Conservation (phyloP, 108 stramenopile species). For the Cyclotella choctawhatcheeana region DNA sequence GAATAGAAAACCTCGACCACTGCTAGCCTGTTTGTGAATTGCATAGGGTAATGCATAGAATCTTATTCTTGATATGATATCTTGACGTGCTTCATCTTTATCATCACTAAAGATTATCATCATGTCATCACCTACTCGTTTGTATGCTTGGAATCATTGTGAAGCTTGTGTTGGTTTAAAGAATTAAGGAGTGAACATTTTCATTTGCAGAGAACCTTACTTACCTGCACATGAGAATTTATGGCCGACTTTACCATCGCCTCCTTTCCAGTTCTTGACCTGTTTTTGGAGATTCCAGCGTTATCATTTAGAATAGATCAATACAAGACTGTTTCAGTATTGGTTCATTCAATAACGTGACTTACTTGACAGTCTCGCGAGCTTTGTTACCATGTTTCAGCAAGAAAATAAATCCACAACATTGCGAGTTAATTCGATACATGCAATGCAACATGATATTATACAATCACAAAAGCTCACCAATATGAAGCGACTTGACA, state of each 20-base stretch:
- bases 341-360: neutral
- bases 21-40: conserved; percentile 46
- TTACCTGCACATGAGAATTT: conserved; percentile 67
- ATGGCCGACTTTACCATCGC: conserved; percentile 56
- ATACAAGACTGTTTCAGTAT: neutral
- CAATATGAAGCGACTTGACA: conserved; percentile 82
- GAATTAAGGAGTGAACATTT: neutral
- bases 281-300: neutral
- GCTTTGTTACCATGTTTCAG: too few species aligned
- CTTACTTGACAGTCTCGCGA: conserved; percentile 69
- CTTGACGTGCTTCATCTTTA: conserved; percentile 63
- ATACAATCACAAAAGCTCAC: neutral
- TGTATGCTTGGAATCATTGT: conserved; percentile 56
- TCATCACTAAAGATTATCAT: conserved; percentile 49
- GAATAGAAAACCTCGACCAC: conserved; percentile 80
- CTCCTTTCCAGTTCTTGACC: conserved; percentile 75
- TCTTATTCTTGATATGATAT: conserved; percentile 68
- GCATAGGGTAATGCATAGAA: conserved; percentile 88
- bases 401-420: neutral
- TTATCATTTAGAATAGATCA: neutral
- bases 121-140: conserved; percentile 59
- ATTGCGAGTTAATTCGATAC: neutral
- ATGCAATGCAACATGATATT: neutral
- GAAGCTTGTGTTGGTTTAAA: neutral
- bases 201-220: neutral